Base-by-base conservation (phyloP, 2,329 filamentous ascomycete genomes). In the Microthyrium microscopicum region DNA sequence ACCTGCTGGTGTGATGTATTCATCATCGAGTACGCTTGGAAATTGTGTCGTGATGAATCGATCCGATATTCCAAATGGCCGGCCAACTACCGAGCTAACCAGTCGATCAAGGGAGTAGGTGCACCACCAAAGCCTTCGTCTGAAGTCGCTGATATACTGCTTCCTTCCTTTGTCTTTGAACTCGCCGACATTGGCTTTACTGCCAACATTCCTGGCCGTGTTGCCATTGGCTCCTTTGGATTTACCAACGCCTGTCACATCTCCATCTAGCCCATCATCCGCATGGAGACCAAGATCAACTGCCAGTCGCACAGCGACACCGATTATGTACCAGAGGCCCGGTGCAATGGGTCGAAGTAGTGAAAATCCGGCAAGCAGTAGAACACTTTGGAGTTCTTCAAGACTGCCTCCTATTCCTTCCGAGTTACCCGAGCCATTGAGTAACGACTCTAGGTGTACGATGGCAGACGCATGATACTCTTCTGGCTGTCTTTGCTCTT, bases 401-500 rank as follows among this genome's bases (percentile, higher is more conserved):
- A 95, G 55, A 0, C 83, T 84, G n/a, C 79, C 80, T n/a, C 80
- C 80, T 42, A 81, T 83, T 19, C 77, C 70, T 46, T 76, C 70
- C 5, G 60, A 55, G 5, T 66, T 57, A 20, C 69, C 64, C 18
- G 66, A 77, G 34, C 78, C 78, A 1, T 65, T 62, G 12, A 94
- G 62, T 47, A 89, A 93, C 5, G 77, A 73, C 50, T 94, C 87
- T 5, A 95, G 64, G 50, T 95, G 83, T 13, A 91, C 71, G 43
- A 94, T 91, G 12, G 87, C 87, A 35, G 84, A 89, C 2, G 89
- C 85, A 53, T 95, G 87, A 51, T 95, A 95, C 53, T 93, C 84
- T 51, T 95, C 89, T 1, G 87, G 85, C 51, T 91, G 83, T 42
- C 68, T 64, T 50, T 76, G 73, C 58, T 61, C 71, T 63, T 42